These are phyloP conservation scores for Pseudogymnoascus sp. DNA, from an alignment of 2,329 filamentous ascomycete genomes.

Conservation along the genomic window DNA sequence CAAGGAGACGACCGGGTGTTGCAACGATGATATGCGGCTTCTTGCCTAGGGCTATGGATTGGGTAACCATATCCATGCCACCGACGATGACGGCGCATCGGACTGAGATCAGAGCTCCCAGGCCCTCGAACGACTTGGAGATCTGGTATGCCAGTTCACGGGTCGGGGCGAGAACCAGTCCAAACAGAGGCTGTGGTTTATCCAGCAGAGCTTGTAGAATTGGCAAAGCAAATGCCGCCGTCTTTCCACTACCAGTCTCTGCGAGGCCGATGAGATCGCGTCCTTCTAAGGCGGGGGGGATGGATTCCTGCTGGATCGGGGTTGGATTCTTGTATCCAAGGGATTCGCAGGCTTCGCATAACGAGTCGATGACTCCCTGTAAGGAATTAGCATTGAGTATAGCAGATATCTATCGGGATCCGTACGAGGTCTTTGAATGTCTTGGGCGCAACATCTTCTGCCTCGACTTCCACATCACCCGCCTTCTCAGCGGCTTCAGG, in stretches of 20 bases:
- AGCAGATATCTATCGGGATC: neutral
- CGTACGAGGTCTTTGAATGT: conserved; percentile 42
- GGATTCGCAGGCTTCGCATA: conserved; percentile 79
- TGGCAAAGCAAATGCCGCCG: conserved; percentile 86
- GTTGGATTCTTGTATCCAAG: conserved; percentile 82
- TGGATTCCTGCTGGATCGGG: conserved; percentile 78
- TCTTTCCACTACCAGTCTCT: conserved; percentile 94
- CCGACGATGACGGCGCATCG: conserved; percentile 81
- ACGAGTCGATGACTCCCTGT: conserved; percentile 71
- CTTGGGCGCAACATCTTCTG: conserved; percentile 26
- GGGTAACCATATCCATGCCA: conserved; percentile 91
- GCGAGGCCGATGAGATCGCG: conserved; percentile 89
- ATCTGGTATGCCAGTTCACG: conserved; percentile 92
- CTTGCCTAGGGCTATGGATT: conserved; percentile 87
- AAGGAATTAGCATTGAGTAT: conserved; percentile 7
- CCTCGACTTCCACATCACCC: conserved; percentile 19
- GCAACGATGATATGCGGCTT: conserved; percentile 91
- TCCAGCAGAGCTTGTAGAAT: conserved; percentile 69
- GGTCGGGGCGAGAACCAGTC: conserved; percentile 86
- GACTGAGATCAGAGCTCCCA: conserved; percentile 82
- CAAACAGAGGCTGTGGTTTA: conserved; percentile 76
- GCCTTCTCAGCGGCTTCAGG: conserved; percentile 17
- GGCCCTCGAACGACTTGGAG: conserved; percentile 74
- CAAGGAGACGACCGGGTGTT: conserved; percentile 79
- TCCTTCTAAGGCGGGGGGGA: conserved; percentile 69